phyloP scores from a whole-genome alignment of 208 protist genomes.

The Wallacemonas rigidus region DNA sequence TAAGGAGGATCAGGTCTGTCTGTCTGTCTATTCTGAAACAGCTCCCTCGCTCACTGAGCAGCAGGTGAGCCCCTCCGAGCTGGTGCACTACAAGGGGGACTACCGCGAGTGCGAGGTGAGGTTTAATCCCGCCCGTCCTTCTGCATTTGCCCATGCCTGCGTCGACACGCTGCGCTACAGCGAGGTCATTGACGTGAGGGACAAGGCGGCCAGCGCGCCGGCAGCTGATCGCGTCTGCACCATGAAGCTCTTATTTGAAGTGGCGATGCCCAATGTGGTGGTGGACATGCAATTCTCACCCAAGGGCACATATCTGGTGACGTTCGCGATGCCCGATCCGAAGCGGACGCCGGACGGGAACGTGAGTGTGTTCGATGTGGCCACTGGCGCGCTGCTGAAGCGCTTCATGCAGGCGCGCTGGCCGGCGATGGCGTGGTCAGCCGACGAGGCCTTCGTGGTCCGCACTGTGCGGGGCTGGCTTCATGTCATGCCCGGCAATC shows the following conservation, averaged over 20 bases:
- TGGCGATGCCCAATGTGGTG: conserved; percentile 62
- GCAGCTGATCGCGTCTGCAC: conserved; percentile 22
- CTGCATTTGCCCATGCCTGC: conserved; percentile 76
- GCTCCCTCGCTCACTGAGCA: conserved; percentile 53
- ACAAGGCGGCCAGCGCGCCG: neutral
- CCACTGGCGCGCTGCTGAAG: conserved; percentile 51
- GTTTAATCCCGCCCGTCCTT: conserved; percentile 58
- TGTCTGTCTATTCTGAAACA: conserved; percentile 73
- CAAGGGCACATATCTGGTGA: conserved; percentile 64
- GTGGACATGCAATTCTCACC: conserved; percentile 73
- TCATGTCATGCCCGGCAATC: conserved; percentile 64
- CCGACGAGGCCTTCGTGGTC: conserved; percentile 60
- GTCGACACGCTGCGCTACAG: conserved; percentile 74
- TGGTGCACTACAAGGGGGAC: conserved; percentile 56
- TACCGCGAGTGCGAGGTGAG: conserved; percentile 82
- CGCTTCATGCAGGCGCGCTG: conserved; percentile 80
- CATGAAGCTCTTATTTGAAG: conserved; percentile 55
- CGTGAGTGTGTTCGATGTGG: conserved; percentile 61
- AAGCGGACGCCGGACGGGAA: conserved; percentile 80
- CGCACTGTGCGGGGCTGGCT: conserved; percentile 75
- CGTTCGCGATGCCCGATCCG: conserved; percentile 81
- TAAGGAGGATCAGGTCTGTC: conserved; percentile 67
- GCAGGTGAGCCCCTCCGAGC: conserved; percentile 13
- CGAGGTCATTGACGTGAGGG: conserved; percentile 34
- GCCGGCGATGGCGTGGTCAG: conserved; percentile 80